Evolutionary conservation across 331 rosid species (phyloP).

Genomic region (Malus hybrid): DNA sequence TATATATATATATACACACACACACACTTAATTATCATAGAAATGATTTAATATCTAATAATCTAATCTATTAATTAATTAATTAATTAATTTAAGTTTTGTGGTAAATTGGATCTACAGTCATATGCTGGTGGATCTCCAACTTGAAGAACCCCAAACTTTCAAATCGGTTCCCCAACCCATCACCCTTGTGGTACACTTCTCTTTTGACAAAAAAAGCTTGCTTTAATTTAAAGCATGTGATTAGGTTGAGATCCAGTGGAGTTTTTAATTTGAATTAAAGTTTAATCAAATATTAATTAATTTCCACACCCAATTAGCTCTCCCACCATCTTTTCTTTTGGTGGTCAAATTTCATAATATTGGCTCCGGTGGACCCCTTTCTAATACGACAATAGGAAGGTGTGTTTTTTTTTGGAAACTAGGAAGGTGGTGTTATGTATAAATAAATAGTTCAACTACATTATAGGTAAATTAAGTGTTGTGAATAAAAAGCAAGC

Average conservation of each 20-base stretch:
- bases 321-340: constrained; percentile 16
- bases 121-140: constrained; percentile 20
- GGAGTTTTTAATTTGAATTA: constrained; percentile 36
- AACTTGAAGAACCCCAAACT: neutral
- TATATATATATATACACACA: neutral
- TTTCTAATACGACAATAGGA: neutral
- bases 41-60: neutral
- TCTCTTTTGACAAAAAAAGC: constrained; percentile 20
- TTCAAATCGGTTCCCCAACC: constrained; percentile 6
- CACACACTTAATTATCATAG: neutral
- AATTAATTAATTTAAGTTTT: neutral
- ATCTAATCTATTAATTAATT: neutral
- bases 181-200: constrained; percentile 38
- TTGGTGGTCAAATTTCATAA: neutral
- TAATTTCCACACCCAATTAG: constrained; percentile 15
- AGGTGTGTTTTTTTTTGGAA: neutral
- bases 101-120: constrained; percentile 11
- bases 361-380: constrained; percentile 1
- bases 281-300: constrained; percentile 13
- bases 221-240: constrained; percentile 65
- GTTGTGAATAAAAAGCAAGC: no score
- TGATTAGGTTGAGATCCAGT: constrained; percentile 21
- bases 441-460: neutral
- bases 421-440: neutral
- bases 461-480: neutral